These are phyloP conservation scores for Neofusicoccum laricinum DNA, from an alignment of 2,329 filamentous ascomycete species.

Conservation along the genomic window DNA sequence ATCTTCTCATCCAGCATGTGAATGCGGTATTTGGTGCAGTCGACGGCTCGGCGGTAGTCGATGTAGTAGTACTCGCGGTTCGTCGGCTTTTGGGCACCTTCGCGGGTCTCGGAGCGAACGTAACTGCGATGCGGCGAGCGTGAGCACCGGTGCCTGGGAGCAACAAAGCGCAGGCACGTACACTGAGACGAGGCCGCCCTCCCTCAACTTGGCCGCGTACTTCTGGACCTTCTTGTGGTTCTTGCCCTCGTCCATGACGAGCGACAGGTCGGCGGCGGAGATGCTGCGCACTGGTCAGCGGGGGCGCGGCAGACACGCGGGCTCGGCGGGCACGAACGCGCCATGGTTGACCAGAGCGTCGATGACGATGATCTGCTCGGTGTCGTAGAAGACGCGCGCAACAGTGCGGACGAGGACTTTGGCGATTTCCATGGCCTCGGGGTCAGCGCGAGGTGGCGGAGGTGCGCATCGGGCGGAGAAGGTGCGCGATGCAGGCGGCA, in stretches of 20 bases:
- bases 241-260: slow-evolving; percentile 70
- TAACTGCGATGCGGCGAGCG: slow-evolving; percentile 46
- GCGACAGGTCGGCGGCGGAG: slow-evolving; percentile 82
- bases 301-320: slow-evolving; percentile 5
- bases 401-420: slow-evolving; percentile 83
- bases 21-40: slow-evolving; percentile 93
- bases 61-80: slow-evolving; percentile 96
- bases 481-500: slow-evolving; percentile 1
- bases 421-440: slow-evolving; percentile 58
- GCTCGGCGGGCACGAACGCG: slow-evolving; percentile 49
- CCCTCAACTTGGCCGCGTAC: slow-evolving; percentile 77
- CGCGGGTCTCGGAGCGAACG: slow-evolving; percentile 72
- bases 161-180: slow-evolving; percentile 44
- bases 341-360: slow-evolving; percentile 76
- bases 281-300: slow-evolving; percentile 49
- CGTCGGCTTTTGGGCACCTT: slow-evolving; percentile 76
- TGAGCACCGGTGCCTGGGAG: background rate
- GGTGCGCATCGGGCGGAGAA: background rate
- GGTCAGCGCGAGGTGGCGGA: background rate
- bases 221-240: slow-evolving; percentile 91
- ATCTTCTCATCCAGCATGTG: slow-evolving; percentile 86
- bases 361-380: slow-evolving; percentile 76
- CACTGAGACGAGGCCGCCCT: slow-evolving; percentile 82
- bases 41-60: slow-evolving; percentile 89
- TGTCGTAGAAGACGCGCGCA: slow-evolving; percentile 81